Evolutionary conservation across 305 asterid genomes (phyloP).

Genomic region (Vinca major): DNA sequence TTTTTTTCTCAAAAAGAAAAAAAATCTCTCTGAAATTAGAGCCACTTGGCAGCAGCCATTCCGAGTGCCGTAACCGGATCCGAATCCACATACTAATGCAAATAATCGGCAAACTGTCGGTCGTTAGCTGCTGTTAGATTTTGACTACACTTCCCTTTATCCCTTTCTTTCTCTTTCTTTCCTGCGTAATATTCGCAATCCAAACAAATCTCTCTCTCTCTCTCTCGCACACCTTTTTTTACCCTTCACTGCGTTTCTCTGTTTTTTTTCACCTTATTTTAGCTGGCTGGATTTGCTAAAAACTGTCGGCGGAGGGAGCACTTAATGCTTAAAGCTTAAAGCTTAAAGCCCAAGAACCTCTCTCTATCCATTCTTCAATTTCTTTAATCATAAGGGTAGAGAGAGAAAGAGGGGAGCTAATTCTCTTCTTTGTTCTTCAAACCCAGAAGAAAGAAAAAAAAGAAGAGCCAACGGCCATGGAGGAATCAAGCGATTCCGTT

Average conservation of each 20-base stretch:
- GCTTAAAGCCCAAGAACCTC: slow-evolving; percentile 15
- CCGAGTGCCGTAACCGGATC: background rate
- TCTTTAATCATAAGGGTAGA: background rate
- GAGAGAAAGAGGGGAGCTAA: slow-evolving; percentile 11
- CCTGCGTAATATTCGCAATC: slow-evolving; percentile 7
- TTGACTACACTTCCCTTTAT: slow-evolving; percentile 4
- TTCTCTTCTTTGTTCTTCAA: slow-evolving; percentile 13
- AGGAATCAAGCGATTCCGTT: slow-evolving; percentile 67
- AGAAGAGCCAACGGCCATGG: slow-evolving; percentile 58
- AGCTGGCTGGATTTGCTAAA: background rate
- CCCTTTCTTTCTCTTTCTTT: background rate
- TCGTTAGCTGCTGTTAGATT: slow-evolving; percentile 37
- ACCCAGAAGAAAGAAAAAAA: slow-evolving; percentile 9
- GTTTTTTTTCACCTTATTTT: background rate
- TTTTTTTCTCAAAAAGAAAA: too few species aligned
- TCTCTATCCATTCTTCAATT: slow-evolving; percentile 9
- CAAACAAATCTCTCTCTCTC: background rate
- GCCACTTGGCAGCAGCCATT: background rate
- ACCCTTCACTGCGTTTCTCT: slow-evolving; percentile 6
- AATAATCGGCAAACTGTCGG: slow-evolving; percentile 22
- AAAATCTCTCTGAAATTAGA: too few species aligned
- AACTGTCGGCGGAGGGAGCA: slow-evolving; percentile 16
- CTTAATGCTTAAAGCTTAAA: slow-evolving; percentile 19
- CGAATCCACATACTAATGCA: background rate
- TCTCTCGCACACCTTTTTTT: background rate